Base-by-base conservation (phyloP, 2,329 filamentous ascomycete species). In the Cercospora zeae-maydis region DNA sequence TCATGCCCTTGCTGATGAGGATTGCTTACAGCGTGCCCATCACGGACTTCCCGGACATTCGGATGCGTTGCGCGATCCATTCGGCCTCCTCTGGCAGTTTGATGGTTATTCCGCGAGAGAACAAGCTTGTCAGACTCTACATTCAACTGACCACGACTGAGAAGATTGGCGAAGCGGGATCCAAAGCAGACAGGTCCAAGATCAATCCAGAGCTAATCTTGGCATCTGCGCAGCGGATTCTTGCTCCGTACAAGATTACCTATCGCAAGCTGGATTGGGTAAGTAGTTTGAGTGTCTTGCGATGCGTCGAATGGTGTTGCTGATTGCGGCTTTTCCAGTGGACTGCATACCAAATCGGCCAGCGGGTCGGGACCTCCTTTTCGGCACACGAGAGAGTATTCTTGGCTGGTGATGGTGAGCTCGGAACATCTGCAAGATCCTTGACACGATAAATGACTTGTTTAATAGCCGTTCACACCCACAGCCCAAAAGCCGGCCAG, bases 41-140 rank as follows among this genome's bases (percentile, higher is more conserved):
- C 39, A 74, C 71, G 21, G 53, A 56, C 33, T 56, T 56, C 27
- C 57, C 59, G 11, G 61, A 92, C 72, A 91, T 92, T 71, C 88
- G 90, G 81, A 88, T 89, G 82, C 88, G 90, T 79, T 90, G 87
- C 70, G 90, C 88, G 0, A 90, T 92, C 65, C 89, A 91, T 73
- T 90, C 88, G 14, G 52, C 52, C 7, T 65, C 63, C 10, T 79
- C 87, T 59, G 88, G 89, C 1, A 90, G 88, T 9, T 86, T 92
- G 70, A 90, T 92, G 88, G 85, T 92, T 1, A 92, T 92, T 65
- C 89, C 89, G 1, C 82, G 88, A 24, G 88, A 91, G 54, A 58
- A 63, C 6, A 65, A 67, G 14, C 54, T 74, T 2, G 66, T 67
- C 1, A 59, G 72, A 6, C 58, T 74, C 1, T 73, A 73, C 56